Base-by-base conservation (phyloP, 2,329 filamentous ascomycete genomes). In the Aspergillus arachidicola region DNA sequence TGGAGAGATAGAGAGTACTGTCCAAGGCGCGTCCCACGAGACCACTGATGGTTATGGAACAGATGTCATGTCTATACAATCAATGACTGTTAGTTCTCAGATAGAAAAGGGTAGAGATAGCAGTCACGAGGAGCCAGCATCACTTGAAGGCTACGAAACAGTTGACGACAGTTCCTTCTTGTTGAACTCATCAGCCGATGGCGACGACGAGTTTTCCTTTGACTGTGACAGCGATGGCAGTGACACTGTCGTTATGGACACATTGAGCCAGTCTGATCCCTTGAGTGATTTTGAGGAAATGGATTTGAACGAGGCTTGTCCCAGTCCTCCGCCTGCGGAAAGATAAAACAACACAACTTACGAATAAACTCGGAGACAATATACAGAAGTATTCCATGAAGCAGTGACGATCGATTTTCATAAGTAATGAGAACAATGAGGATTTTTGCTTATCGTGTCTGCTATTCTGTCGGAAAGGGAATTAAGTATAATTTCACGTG, bases 21-120 rank as follows among this genome's bases (percentile, higher is more conserved):
- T 76, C 10, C 73, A 75, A 1, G 72, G 71, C 1, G 78, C 78
- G 23, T 79, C 77, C 14, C 73, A 75, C 58, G 61, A 68, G 55
- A 76, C 78, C 2, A 80, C 76, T 1, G 69, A 73, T 46, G 74
- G 76, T 7, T 70, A 73, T 34, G 45, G 36, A 5, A 71, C 72
- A 12, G 72, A 77, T 26, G 32, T 71, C 11, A 28, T 71, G 38
- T 74, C 72, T 6, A n/a, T 76, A 26, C 55, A 64, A 5, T 72
- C 69, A 7, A 60, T 61, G n/a, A 19, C 26, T 12, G 30, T 4
- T 21, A 41, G 43, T 16, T 57, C 38, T 2, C 50, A 51, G 19
- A 38, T 19, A 28, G 51, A 32, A 30, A 38, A 51, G 4, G 23
- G 45, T 38, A 26, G 28, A 51, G 34, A 46, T 3, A 34, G 50